Evolutionary conservation across 345 rosid species (phyloP).

Genomic region (Citrus australasica): DNA sequence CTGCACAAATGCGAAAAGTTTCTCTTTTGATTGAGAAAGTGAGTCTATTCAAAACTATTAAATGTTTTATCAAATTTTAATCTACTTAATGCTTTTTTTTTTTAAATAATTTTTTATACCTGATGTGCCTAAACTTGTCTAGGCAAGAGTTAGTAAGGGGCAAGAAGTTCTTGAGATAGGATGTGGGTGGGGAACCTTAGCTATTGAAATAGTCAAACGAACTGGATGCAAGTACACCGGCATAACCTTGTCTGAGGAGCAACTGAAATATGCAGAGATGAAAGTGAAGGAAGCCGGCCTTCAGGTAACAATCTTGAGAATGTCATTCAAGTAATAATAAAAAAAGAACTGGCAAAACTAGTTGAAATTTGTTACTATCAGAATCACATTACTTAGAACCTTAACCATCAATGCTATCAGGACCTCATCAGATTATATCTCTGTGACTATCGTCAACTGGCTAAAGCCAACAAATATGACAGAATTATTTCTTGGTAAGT

Average conservation of each 20-base stretch:
- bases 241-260: slow-evolving; percentile 75
- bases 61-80: too few species aligned
- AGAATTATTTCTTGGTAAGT: slow-evolving; percentile 84
- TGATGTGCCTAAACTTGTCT: neutral
- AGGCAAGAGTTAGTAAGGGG: slow-evolving; percentile 59
- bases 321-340: neutral
- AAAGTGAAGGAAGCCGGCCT: slow-evolving; percentile 89
- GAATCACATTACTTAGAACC: too few species aligned
- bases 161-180: slow-evolving; percentile 91
- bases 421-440: slow-evolving; percentile 61
- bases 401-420: slow-evolving; percentile 23
- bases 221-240: slow-evolving; percentile 91
- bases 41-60: neutral
- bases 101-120: too few species aligned
- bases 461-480: slow-evolving; percentile 52
- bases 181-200: slow-evolving; percentile 92
- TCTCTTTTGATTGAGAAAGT: slow-evolving; percentile 60
- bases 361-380: too few species aligned
- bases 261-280: slow-evolving; percentile 61
- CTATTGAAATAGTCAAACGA: slow-evolving; percentile 76
- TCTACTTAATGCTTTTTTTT: too few species aligned
- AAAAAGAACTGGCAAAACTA: neutral
- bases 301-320: slow-evolving; percentile 36
- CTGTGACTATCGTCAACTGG: slow-evolving; percentile 76
- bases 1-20: too few species aligned